phyloP scores from a whole-genome alignment of 148 eudicot genomes.

The Polygonum aviculare region DNA sequence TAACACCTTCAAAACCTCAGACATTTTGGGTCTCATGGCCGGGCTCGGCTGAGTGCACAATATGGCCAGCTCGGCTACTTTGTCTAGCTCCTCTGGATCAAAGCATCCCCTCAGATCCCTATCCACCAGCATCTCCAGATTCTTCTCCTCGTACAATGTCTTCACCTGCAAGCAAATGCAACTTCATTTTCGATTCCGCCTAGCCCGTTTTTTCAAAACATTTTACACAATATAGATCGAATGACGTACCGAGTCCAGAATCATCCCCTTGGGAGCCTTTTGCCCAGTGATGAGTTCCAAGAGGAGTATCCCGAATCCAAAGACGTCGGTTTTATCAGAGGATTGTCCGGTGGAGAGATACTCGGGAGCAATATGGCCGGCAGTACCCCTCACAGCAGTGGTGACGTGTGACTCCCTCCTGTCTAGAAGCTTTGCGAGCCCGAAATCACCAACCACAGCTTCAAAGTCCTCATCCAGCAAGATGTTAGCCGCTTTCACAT shows the following conservation, averaged over 20 bases:
- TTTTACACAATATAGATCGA: too few relatives aligned
- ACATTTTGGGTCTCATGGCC: conserved; percentile 64
- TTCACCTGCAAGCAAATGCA: conserved; percentile 38
- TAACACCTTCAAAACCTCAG: conserved; percentile 58
- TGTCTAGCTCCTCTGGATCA: conserved; percentile 46
- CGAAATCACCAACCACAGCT: conserved; percentile 98
- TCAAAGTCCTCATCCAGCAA: conserved; percentile 79
- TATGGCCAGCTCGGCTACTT: conserved; percentile 51
- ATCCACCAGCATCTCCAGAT: conserved; percentile 60
- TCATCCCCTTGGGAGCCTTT: conserved; percentile 74
- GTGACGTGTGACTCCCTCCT: conserved; percentile 82
- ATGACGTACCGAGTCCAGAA: conserved; percentile 63
- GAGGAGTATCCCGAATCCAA: conserved; percentile 83
- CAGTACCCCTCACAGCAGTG: conserved; percentile 92
- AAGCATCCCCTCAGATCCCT: conserved; percentile 54
- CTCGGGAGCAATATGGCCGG: conserved; percentile 94
- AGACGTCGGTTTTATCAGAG: conserved; percentile 89
- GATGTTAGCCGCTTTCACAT: conserved; percentile 92
- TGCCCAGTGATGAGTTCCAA: conserved; percentile 90
- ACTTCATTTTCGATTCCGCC: background rate
- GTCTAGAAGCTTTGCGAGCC: conserved; percentile 92
- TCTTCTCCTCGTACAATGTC: conserved; percentile 46
- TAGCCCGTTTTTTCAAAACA: too few relatives aligned
- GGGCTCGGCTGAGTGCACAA: conserved; percentile 65
- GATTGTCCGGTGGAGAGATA: conserved; percentile 96